phyloP scores from a whole-genome alignment of 495 filamentous ascomycete genomes.

The Pyronema omphalodes region DNA sequence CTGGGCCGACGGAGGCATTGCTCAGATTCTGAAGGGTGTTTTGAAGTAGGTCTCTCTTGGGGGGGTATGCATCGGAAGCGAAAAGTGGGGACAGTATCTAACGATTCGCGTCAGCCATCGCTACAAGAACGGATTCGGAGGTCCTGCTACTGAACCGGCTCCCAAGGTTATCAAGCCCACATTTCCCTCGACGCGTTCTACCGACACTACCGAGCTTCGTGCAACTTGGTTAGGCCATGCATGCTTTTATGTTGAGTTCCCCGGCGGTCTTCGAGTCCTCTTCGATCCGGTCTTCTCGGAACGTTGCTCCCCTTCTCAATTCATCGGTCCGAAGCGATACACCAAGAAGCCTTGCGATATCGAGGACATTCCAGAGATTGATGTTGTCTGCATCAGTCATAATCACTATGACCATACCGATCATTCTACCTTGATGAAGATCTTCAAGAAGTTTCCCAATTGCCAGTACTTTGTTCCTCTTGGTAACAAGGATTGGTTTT shows the following conservation, averaged over 20 bases:
- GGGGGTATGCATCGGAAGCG: slow-evolving; percentile 4
- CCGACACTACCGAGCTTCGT: slow-evolving; percentile 41
- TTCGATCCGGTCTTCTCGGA: slow-evolving; percentile 93
- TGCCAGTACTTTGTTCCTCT: slow-evolving; percentile 80
- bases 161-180: slow-evolving; percentile 43
- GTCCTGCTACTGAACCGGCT: slow-evolving; percentile 2
- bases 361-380: slow-evolving; percentile 62
- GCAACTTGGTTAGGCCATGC: slow-evolving; percentile 96
- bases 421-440: slow-evolving; percentile 48
- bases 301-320: slow-evolving; percentile 60
- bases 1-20: slow-evolving; percentile 4
- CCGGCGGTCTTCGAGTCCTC: slow-evolving; percentile 66
- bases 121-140: neutral
- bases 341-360: slow-evolving; percentile 63
- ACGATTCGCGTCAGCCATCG: slow-evolving; percentile 8
- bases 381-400: slow-evolving; percentile 81
- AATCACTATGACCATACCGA: slow-evolving; percentile 91
- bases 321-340: slow-evolving; percentile 60
- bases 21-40: slow-evolving; percentile 9
- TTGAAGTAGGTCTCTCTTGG: slow-evolving; percentile 9
- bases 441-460: slow-evolving; percentile 53
- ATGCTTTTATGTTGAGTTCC: slow-evolving; percentile 86
- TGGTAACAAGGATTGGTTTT: slow-evolving; percentile 71
- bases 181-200: slow-evolving; percentile 41
- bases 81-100: neutral